Conservation (phyloP, 208 protist species). For the Leishmania major region DNA sequence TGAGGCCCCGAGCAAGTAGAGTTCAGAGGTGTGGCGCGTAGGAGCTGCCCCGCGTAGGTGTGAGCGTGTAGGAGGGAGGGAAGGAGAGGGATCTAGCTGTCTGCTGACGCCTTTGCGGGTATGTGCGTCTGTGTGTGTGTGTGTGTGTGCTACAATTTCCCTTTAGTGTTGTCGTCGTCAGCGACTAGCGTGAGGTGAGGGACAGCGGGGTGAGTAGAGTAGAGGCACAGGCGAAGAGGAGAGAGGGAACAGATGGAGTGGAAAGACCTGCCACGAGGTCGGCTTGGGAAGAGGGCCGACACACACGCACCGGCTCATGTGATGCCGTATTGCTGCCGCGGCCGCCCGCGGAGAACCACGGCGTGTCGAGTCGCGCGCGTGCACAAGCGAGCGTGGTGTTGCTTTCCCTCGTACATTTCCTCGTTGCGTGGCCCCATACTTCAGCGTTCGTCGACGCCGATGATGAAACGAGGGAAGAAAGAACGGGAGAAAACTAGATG, state of each 20-base stretch:
- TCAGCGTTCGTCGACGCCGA: not conserved
- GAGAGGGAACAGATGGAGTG: not conserved
- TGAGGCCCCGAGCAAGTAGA: not conserved
- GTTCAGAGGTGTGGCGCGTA: constrained; percentile 9
- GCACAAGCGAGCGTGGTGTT: not conserved
- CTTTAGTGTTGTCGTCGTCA: not conserved
- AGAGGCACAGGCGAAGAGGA: not conserved
- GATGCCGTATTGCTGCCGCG: not conserved
- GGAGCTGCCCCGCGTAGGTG: not conserved
- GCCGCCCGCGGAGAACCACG: not conserved
- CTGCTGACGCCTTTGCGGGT: not conserved
- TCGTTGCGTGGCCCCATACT: not conserved
- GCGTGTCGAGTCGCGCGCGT: not conserved
- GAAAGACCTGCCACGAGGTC: not conserved
- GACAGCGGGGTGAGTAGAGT: not conserved
- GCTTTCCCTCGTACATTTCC: not conserved
- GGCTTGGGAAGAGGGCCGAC: not conserved
- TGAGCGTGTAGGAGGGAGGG: constrained; percentile 6
- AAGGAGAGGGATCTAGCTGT: not conserved
- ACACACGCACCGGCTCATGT: not conserved
- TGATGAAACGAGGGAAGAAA: not conserved
- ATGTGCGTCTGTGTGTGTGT: not conserved
- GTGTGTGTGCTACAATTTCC: not conserved
- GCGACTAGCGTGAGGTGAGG: not conserved
- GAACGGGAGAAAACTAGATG: not conserved